These are phyloP conservation scores for Stephanodiscus minutulus DNA, from an alignment of 108 stramenopile species.

Conservation along the genomic window DNA sequence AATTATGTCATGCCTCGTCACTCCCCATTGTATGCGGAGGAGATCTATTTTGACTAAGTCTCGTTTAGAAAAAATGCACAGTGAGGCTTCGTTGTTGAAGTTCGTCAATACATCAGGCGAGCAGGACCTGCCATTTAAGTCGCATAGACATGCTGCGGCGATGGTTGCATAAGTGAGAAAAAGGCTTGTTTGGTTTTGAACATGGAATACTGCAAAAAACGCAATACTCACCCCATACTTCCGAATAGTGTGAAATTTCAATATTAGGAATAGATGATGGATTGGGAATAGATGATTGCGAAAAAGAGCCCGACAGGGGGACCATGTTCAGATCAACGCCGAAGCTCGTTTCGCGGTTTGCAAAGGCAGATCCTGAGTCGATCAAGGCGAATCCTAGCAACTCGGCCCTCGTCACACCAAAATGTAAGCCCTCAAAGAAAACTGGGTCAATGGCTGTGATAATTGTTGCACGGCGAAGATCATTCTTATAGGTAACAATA, in stretches of 20 bases:
- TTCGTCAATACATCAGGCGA: background rate
- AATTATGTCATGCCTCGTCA: background rate
- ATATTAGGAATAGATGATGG: background rate
- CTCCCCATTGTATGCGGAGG: background rate
- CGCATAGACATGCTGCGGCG: background rate
- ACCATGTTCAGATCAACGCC: background rate
- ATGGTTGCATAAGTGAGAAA: background rate
- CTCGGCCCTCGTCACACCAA: background rate
- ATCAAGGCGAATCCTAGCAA: background rate
- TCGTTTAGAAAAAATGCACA: background rate
- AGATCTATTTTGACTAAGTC: background rate
- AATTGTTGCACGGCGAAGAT: background rate
- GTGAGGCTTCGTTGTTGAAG: background rate
- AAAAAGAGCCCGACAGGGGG: background rate
- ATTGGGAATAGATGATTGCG: background rate
- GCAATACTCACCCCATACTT: background rate
- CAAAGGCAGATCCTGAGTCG: background rate
- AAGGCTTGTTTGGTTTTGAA: background rate
- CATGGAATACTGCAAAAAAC: background rate
- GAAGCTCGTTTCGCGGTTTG: background rate
- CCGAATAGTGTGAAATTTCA: background rate
- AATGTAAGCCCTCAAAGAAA: background rate
- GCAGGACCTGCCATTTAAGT: background rate
- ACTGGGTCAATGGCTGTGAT: background rate
- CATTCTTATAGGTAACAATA: background rate